These are phyloP conservation scores for Nyssa sinensis DNA, from an alignment of 148 eudicot species.

Conservation along the genomic window DNA sequence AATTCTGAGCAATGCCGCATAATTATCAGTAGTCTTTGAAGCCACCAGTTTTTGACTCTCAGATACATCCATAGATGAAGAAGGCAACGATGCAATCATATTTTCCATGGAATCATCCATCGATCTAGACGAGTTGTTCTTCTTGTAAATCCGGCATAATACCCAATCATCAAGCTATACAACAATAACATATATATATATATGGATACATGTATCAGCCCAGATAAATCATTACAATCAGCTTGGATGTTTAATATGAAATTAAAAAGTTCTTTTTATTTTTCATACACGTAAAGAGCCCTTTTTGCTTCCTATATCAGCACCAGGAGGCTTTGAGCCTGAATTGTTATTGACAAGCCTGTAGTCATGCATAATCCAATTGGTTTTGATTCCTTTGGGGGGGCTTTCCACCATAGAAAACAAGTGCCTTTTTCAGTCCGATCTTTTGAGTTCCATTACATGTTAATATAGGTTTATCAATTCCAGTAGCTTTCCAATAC, in stretches of 20 bases:
- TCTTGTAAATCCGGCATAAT: slow-evolving; percentile 53
- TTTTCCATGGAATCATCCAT: slow-evolving; percentile 15
- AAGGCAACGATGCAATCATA: not conserved
- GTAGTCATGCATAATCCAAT: slow-evolving; percentile 72
- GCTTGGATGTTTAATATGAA: no score
- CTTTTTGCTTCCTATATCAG: slow-evolving; percentile 6
- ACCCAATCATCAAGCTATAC: slow-evolving; percentile 63
- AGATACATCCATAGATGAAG: not conserved
- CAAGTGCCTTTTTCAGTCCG: slow-evolving; percentile 59
- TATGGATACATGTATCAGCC: not conserved
- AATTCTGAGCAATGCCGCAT: slow-evolving; percentile 15
- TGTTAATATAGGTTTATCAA: slow-evolving; percentile 51
- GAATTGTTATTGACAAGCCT: slow-evolving; percentile 37
- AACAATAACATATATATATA: not conserved
- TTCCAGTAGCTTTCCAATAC: slow-evolving; percentile 69
- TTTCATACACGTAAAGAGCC: slow-evolving; percentile 15
- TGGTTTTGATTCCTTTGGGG: slow-evolving; percentile 56
- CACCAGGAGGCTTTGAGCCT: slow-evolving; percentile 13
- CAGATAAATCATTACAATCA: not conserved
- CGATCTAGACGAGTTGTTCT: slow-evolving; percentile 18
- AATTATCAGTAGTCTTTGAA: slow-evolving; percentile 1
- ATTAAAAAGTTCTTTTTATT: not conserved
- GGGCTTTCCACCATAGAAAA: slow-evolving; percentile 57
- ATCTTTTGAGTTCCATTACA: slow-evolving; percentile 48
- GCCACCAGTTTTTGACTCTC: not conserved